A percentile compares a stretch with the other conserved stretches of the same genome.
These are phyloP conservation scores for Hypseocharis bilobata DNA, from an alignment of 441 rosid genomes.

Conservation along the genomic window DNA sequence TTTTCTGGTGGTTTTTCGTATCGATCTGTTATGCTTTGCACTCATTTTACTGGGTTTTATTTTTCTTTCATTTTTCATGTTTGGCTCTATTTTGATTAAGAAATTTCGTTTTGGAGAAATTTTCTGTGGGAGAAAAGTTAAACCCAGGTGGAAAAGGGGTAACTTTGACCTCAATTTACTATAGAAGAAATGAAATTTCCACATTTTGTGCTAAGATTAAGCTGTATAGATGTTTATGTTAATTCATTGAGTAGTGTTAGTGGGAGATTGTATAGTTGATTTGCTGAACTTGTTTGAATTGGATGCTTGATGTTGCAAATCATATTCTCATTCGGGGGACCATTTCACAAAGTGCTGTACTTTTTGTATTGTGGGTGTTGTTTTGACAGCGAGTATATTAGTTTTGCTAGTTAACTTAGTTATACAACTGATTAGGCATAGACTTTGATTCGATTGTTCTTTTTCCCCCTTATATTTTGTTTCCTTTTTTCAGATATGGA, in stretches of 20 bases:
- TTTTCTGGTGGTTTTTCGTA: background rate
- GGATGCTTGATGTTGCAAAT: background rate
- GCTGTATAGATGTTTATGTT: background rate
- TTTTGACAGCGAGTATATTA: background rate
- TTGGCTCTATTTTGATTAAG: no score
- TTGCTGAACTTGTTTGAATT: background rate
- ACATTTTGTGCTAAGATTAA: background rate
- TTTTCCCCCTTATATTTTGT: background rate
- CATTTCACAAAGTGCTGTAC: background rate
- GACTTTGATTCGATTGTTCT: background rate
- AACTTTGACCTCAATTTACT: background rate
- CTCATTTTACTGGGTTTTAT: background rate
- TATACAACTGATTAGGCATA: background rate
- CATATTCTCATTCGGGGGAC: background rate
- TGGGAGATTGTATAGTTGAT: background rate
- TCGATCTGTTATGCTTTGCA: background rate
- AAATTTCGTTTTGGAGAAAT: no score
- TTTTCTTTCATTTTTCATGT: no score
- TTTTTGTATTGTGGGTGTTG: background rate
- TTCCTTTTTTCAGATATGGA: constrained; percentile 39
- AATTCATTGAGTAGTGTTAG: background rate
- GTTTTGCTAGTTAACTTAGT: background rate
- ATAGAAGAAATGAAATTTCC: background rate
- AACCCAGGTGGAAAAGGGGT: background rate
- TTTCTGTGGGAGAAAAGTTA: background rate